Evolutionary conservation across 1,284 basidiomycete genomes (phyloP), one percentile per base, ranked within the genome.

Genomic region (Heimioporus retisporus): DNA sequence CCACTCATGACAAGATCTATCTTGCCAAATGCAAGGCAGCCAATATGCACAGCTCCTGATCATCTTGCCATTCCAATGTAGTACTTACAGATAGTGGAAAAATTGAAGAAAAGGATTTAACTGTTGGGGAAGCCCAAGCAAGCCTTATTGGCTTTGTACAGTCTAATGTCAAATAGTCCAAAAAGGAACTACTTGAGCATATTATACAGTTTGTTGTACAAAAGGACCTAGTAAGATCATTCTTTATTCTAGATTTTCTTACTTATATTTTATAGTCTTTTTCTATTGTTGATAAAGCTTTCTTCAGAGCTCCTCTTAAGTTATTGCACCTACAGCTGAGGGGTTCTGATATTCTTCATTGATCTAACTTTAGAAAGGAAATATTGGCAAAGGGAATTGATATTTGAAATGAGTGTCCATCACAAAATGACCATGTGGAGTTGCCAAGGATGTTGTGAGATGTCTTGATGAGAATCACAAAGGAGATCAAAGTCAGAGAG

Each of bases 291-390:
- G 55, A 57, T 25, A 57, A 15, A 11, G 14, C 8, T 25, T 43
- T 40, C 14, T 57, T 57, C 25, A 23, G 55, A 43, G 55, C 42
- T 57, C 55, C 43, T 25, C 35, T 57, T 6, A 57, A 43, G n/a
- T 57, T 43, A 43, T 42, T 43, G n/a, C 23, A 18, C 25, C 55
- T 40, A 14, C 55, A 57, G 19, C 4, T 25, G 6, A 44, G 25
- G 23, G 55, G 43, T 6, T n/a, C 55, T 43, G 55, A 57, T 44
- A 57, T 57, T 57, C 40, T 42, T 43, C 55, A 57, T 57, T 3
- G 55, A 5, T 40, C 42, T 16, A 57, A 57, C 6, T 35, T 56
- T 42, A 19, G 19, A 42, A 35, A 16, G n/a, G 55, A 56, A 40
- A 31, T 56, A n/a, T 42, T 56, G 11, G 28, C n/a, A 8, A 56